These are phyloP conservation scores for Cyphellophora attinorum DNA, from an alignment of 2,329 filamentous ascomycete genomes.

Conservation along the genomic window DNA sequence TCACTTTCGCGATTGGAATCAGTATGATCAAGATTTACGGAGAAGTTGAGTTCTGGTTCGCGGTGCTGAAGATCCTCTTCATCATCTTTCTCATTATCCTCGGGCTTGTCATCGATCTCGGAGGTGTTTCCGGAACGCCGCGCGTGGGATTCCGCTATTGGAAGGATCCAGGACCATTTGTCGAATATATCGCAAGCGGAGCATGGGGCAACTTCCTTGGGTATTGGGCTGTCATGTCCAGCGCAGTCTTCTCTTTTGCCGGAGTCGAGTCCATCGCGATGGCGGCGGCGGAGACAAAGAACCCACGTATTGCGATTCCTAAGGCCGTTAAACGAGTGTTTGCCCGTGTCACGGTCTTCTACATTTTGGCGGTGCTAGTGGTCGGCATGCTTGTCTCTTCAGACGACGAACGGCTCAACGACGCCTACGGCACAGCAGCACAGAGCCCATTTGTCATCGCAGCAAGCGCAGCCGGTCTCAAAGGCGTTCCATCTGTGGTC, in stretches of 20 bases:
- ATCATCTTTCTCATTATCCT: constrained; percentile 48
- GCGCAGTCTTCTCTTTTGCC: constrained; percentile 31
- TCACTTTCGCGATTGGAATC: constrained; percentile 26
- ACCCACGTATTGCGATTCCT: constrained; percentile 29
- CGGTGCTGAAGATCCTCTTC: constrained; percentile 48
- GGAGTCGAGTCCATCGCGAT: constrained; percentile 32
- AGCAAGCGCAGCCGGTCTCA: constrained; percentile 27
- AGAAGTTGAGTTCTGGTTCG: constrained; percentile 47
- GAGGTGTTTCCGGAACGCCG: constrained; percentile 49
- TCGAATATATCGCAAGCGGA: constrained; percentile 52
- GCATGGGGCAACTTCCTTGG: constrained; percentile 54
- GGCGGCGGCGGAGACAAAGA: constrained; percentile 30
- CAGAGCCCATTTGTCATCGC: constrained; percentile 46
- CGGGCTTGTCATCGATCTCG: constrained; percentile 51
- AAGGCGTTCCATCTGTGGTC: constrained; percentile 27
- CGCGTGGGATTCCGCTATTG: constrained; percentile 61
- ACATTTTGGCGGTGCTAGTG: constrained; percentile 25
- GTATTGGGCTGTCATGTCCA: constrained; percentile 39
- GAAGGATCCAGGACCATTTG: constrained; percentile 58
- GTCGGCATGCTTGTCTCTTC: constrained; percentile 30
- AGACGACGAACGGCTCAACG: constrained; percentile 22
- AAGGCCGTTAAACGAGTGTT: constrained; percentile 32
- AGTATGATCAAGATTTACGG: constrained; percentile 30
- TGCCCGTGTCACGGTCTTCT: constrained; percentile 30
- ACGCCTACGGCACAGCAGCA: constrained; percentile 27